phyloP scores from a whole-genome alignment of 345 rosid species.

The Salix arbutifolia region DNA sequence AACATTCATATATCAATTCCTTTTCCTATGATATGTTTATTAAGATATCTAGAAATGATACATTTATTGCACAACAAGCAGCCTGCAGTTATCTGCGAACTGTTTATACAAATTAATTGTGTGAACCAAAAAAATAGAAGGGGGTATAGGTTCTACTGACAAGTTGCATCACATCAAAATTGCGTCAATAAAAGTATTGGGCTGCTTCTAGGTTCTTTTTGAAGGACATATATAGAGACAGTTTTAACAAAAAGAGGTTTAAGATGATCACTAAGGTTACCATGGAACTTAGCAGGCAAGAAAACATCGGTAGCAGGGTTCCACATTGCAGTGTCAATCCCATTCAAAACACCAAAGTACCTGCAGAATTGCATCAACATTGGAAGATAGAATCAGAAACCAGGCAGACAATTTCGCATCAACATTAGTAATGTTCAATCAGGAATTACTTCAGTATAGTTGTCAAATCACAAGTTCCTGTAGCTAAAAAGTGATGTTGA shows the following conservation, averaged over 20 bases:
- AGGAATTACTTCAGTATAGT: neutral
- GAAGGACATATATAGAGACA: neutral
- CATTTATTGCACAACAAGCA: neutral
- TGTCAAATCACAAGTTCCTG: neutral
- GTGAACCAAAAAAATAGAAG: too few species aligned
- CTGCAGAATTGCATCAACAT: slow-evolving; percentile 20
- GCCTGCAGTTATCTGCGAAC: neutral
- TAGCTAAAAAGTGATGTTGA: neutral
- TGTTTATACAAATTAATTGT: too few species aligned
- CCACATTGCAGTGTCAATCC: slow-evolving; percentile 51
- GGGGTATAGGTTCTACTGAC: too few species aligned
- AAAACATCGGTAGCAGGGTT: slow-evolving; percentile 47
- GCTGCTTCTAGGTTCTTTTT: neutral
- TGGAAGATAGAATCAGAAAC: neutral
- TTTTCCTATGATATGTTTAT: neutral
- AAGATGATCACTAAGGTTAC: slow-evolving; percentile 20
- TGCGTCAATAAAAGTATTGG: neutral
- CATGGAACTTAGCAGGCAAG: slow-evolving; percentile 47
- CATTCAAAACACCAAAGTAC: slow-evolving; percentile 52
- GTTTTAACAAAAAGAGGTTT: neutral
- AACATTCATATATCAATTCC: neutral
- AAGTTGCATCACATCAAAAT: neutral
- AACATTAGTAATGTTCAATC: neutral
- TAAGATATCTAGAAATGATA: too few species aligned
- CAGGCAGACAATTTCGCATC: neutral